A percentile compares a stretch with the other conserved stretches of the same genome.
phyloP scores from a whole-genome alignment of 148 eudicot species.

The Silene uniflora region DNA sequence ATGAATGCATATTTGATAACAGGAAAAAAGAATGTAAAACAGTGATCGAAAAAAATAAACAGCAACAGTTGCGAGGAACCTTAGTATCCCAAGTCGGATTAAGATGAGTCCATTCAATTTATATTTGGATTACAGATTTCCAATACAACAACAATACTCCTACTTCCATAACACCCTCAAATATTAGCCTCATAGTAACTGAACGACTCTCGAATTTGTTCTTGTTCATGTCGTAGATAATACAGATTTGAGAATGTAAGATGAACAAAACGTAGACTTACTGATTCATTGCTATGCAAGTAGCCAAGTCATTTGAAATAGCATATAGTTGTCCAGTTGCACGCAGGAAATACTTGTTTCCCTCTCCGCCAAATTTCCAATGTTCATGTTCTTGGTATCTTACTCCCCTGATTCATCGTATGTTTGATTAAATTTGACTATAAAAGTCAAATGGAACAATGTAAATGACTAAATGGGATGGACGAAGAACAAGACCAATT shows the following conservation, averaged over 20 bases:
- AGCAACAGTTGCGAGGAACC: neutral
- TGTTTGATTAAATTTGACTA: too few species aligned
- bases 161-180: too few species aligned
- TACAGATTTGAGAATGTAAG: too few species aligned
- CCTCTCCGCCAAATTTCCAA: conserved; percentile 75
- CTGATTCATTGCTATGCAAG: conserved; percentile 54
- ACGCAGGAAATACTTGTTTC: conserved; percentile 66
- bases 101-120: too few species aligned
- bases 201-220: neutral
- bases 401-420: conserved; percentile 48
- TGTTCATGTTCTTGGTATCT: conserved; percentile 70
- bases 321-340: conserved; percentile 73
- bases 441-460: too few species aligned
- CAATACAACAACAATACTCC: neutral
- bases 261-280: conserved; percentile 25
- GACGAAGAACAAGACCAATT: neutral
- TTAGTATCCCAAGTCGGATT: neutral
- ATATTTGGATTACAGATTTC: neutral
- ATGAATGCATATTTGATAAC: neutral
- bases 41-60: neutral
- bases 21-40: neutral
- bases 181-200: too few species aligned
- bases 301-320: conserved; percentile 62
- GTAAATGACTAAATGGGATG: too few species aligned
- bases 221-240: neutral